Evolutionary conservation across 2,329 filamentous ascomycete species (phyloP), one percentile per base, ranked within the genome.

Genomic region (Xylariaceae sp.): DNA sequence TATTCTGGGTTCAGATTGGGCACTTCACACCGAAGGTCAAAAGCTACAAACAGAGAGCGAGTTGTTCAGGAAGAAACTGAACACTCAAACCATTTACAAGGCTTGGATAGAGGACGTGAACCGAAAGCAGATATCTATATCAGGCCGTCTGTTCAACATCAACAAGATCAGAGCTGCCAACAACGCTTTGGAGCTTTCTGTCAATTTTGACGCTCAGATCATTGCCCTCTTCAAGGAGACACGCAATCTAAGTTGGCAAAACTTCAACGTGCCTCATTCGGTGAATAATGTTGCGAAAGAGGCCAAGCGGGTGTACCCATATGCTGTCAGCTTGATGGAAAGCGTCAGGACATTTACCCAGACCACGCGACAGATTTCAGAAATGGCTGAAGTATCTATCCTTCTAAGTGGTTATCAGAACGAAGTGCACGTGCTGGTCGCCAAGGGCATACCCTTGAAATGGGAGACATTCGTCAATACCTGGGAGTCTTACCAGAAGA

Each of bases 211-310:
- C 60, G 83, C 87, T 11, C 93, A 98, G 61, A 88, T 97, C 42
- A 98, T 98, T 60, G 90, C 91, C 0, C 72, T 99, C 9, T 99
- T 98, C 76, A 99, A 99, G 61, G 93, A 99, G 69, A 95, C 95
- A 19, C 83, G 94, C 31, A 98, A 98, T 59, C 71, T 99, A 33
- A 82, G 89, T 11, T 98, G 93, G 91, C 83, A 95, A 48, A 93
- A 89, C 51, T 98, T 89, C 63, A 85, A 88, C 42, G 88, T 98
- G 18, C 94, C 94, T 8, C 93, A 98, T 64, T 83, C 87, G 12
- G 89, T 98, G 58, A 94, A 85, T 65, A 97, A 89, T 49, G 89
- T 95, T 40, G 95, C 94, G 1, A 98, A 97, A 64, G 93, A 98
- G 62, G 94, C 93, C n/a, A 95, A 96, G 67, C 81, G 93, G 39